These are phyloP conservation scores for Neurospora sp. DNA, from an alignment of 495 filamentous ascomycete species.

Conservation along the genomic window DNA sequence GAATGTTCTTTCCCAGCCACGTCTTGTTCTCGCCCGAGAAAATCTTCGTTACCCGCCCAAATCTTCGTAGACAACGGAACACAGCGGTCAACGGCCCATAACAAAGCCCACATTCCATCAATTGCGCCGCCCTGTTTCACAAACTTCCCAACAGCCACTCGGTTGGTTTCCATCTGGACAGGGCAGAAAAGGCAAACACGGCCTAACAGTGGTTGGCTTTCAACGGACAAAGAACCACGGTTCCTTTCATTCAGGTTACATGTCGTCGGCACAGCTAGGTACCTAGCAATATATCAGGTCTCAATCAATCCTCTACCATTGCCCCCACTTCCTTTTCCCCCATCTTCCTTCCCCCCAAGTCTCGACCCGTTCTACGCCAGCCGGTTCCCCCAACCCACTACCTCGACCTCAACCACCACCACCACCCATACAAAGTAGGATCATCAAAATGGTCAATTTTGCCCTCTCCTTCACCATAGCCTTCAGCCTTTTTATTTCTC, in stretches of 20 bases:
- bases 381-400: too few species aligned
- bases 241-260: background rate
- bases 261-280: background rate
- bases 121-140: background rate
- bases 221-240: background rate
- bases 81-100: background rate
- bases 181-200: background rate
- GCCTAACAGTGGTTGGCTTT: background rate
- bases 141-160: background rate
- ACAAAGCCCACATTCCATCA: background rate
- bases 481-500: background rate
- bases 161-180: background rate
- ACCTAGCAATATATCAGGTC: background rate
- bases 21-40: background rate
- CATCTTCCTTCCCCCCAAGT: too few species aligned
- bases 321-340: too few species aligned
- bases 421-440: too few species aligned
- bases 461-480: background rate
- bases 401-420: too few species aligned
- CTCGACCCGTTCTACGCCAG: too few species aligned
- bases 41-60: background rate
- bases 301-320: too few species aligned
- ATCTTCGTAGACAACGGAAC: too few species aligned
- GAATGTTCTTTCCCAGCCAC: background rate
- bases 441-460: background rate